Base-by-base conservation (phyloP, 495 filamentous ascomycete species). In the Hypoxylon trugodes region DNA sequence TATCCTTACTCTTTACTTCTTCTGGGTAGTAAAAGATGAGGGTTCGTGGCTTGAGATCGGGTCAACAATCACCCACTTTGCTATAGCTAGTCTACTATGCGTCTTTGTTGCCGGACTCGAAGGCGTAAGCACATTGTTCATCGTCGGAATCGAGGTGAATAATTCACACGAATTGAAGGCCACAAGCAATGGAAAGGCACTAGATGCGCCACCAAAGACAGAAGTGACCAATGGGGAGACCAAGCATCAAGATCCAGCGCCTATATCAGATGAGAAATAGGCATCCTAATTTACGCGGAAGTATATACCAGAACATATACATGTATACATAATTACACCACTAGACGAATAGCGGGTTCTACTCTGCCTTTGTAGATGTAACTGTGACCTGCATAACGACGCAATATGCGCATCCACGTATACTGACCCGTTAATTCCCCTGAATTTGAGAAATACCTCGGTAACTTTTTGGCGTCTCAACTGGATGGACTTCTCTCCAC, bases 11-110 rank as follows among this genome's bases (percentile, higher is more conserved):
- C 81, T 99, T 51, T 92, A 95, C 73, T 99, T 99, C 81, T 99
- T 99, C 75, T 99, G 89, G 84, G 88, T 96, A 71, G 96, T 99
- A 5, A 87, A 87, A 52, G 96, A 99, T 71, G 93, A 98, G 72
- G 95, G 96, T 0, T 92, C 87, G 30, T 99, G 96, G 96, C 77
- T 99, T 48, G 96, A 99, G 68, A 99, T 98, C 69, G 96, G 96
- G 42, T 94, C 90, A 26, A 96, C 90, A 1, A 99, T 99, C 59
- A 95, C 85, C 66, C 91, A 97, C 66, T 99, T 97, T 73, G 85
- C 85, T 58, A 98, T 99, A 74, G 93, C 92, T 13, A 96, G 92
- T 71, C 61, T 90, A 66, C 72, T 98, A 30, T 93, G 92, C 69
- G 86, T 96, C 3, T 99, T 98, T 74, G 94, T 99, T 36, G 90